Evolutionary conservation across 108 stramenopile genomes (phyloP).

Genomic region (Thalassiosira profunda): DNA sequence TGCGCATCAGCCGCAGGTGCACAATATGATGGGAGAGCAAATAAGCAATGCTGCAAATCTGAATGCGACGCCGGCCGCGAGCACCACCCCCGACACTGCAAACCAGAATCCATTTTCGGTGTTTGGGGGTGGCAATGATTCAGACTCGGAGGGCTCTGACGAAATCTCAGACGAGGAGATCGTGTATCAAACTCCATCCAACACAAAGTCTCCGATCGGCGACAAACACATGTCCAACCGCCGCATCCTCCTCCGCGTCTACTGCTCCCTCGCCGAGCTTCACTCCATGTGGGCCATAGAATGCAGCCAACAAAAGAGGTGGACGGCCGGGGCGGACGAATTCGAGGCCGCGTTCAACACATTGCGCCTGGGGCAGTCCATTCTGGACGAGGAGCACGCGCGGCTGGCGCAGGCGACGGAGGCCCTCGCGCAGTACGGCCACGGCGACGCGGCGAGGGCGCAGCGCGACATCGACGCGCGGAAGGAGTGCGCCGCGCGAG

Average conservation of each 20-base stretch:
- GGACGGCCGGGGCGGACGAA: slow-evolving; percentile 6
- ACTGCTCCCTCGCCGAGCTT: slow-evolving; percentile 3
- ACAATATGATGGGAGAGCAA: too few relatives aligned
- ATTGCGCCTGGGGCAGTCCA: slow-evolving; percentile 8
- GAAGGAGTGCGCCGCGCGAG: not conserved
- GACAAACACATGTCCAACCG: slow-evolving; percentile 12
- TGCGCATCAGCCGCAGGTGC: too few relatives aligned
- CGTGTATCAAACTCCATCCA: slow-evolving; percentile 5
- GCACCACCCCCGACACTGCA: not conserved
- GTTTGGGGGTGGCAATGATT: too few relatives aligned
- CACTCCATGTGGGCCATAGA: slow-evolving; percentile 6
- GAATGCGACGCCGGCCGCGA: not conserved
- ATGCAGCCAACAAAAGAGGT: not conserved
- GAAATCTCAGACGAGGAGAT: slow-evolving; percentile 12
- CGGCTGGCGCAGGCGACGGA: slow-evolving; percentile 1
- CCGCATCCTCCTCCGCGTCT: slow-evolving; percentile 9
- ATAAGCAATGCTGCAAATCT: not conserved
- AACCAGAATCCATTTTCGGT: not conserved
- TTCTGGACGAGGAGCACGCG: slow-evolving; percentile 8
- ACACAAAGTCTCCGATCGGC: not conserved
- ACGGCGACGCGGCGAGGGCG: not conserved
- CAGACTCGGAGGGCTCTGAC: not conserved
- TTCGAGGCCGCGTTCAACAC: slow-evolving; percentile 4
- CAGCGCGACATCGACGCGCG: not conserved
- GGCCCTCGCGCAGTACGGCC: not conserved